These are phyloP conservation scores for Aureobasidium subglaciale DNA, from an alignment of 2,329 filamentous ascomycete species.

Conservation along the genomic window DNA sequence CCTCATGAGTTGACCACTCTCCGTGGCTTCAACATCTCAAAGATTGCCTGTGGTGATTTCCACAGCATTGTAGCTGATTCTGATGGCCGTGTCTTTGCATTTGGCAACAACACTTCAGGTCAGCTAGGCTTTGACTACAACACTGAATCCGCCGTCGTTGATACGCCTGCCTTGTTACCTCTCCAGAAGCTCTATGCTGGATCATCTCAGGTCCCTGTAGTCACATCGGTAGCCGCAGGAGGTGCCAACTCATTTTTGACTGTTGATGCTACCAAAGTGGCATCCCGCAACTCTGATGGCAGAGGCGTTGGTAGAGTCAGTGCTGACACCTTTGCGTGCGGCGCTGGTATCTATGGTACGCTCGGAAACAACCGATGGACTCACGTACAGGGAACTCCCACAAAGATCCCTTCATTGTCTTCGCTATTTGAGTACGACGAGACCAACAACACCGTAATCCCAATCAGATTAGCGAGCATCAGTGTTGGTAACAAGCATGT, in stretches of 20 bases:
- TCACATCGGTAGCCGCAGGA: constrained; percentile 76
- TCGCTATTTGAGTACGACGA: constrained; percentile 87
- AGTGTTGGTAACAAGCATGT: constrained; percentile 75
- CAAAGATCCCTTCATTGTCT: constrained; percentile 76
- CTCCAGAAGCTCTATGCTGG: constrained; percentile 66
- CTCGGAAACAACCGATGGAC: constrained; percentile 86
- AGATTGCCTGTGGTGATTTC: constrained; percentile 77
- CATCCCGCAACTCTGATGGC: constrained; percentile 28
- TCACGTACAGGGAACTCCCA: constrained; percentile 69
- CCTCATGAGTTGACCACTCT: constrained; percentile 72
- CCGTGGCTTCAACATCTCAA: constrained; percentile 60
- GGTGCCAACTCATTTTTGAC: constrained; percentile 83
- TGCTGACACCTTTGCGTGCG: constrained; percentile 79
- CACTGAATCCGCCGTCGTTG: constrained; percentile 53
- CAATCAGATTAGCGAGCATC: constrained; percentile 69
- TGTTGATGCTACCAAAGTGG: constrained; percentile 64
- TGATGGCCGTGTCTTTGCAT: constrained; percentile 71
- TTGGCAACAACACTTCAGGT: constrained; percentile 87
- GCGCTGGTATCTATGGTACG: constrained; percentile 74
- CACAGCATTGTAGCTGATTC: constrained; percentile 76
- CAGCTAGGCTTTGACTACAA: constrained; percentile 78
- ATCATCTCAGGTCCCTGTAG: constrained; percentile 54
- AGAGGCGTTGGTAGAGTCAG: constrained; percentile 50
- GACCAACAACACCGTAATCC: constrained; percentile 54
- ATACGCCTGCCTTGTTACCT: constrained; percentile 64